Conservation (phyloP, 139 green algal species). For the Nannochloris sp. region DNA sequence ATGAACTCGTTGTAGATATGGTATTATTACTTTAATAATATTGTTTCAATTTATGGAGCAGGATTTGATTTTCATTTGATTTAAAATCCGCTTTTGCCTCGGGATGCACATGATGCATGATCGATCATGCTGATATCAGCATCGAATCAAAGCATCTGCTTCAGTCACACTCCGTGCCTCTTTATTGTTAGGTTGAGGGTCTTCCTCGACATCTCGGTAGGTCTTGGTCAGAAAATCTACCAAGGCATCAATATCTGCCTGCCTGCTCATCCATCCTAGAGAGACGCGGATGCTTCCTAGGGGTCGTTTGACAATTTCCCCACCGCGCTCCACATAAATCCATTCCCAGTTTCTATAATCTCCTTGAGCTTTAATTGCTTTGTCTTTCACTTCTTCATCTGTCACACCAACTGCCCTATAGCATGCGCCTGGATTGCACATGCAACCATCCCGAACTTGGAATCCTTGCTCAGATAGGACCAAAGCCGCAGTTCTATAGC, state of each 20-base stretch:
- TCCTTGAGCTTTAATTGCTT: background rate
- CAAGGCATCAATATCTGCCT: slow-evolving; percentile 52
- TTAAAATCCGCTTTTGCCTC: too few species aligned
- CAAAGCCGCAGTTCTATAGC: slow-evolving; percentile 50
- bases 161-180: too few species aligned
- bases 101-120: too few species aligned
- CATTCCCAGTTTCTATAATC: slow-evolving; percentile 84
- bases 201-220: background rate
- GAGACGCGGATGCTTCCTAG: slow-evolving; percentile 71
- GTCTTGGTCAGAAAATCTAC: background rate
- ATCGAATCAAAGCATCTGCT: too few species aligned
- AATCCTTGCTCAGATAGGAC: slow-evolving; percentile 60
- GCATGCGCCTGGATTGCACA: slow-evolving; percentile 87
- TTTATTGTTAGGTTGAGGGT: background rate
- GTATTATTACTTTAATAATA: too few species aligned
- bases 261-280: slow-evolving; percentile 62
- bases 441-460: slow-evolving; percentile 68
- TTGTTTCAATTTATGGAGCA: too few species aligned
- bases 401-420: slow-evolving; percentile 37
- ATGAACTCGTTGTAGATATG: too few species aligned
- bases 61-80: too few species aligned
- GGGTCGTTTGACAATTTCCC: background rate
- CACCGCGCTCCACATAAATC: slow-evolving; percentile 57
- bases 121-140: too few species aligned
- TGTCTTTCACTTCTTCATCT: background rate